Percentiles rank a stretch among this genome's conserved stretches.
These are phyloP conservation scores for Naganishia sp. DNA, from an alignment of 1,284 basidiomycete species.

Conservation along the genomic window DNA sequence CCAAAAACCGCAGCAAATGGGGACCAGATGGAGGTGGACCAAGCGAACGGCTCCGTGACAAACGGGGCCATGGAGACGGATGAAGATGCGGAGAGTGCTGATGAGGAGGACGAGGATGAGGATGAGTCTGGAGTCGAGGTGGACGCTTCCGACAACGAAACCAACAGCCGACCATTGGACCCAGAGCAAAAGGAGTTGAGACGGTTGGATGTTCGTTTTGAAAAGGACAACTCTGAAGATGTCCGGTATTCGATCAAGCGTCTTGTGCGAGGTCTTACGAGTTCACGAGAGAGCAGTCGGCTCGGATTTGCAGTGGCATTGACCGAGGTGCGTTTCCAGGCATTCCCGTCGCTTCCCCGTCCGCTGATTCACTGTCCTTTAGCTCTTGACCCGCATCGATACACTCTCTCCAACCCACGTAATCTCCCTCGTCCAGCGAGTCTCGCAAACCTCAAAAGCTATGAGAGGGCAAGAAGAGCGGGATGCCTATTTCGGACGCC, in stretches of 20 bases:
- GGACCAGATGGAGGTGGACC: slow-evolving; percentile 45
- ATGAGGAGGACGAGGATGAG: slow-evolving; percentile 60
- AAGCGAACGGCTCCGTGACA: slow-evolving; percentile 43
- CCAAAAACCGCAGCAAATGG: slow-evolving; percentile 42
- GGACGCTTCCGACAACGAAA: slow-evolving; percentile 56
- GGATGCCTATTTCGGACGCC: slow-evolving; percentile 84
- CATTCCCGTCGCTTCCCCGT: slow-evolving; percentile 16
- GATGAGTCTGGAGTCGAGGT: slow-evolving; percentile 56
- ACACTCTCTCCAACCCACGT: slow-evolving; percentile 77
- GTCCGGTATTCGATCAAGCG: slow-evolving; percentile 84
- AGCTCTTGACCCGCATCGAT: slow-evolving; percentile 79
- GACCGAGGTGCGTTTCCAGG: slow-evolving; percentile 70
- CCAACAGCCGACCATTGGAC: slow-evolving; percentile 43
- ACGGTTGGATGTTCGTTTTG: slow-evolving; percentile 51
- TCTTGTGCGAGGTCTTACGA: slow-evolving; percentile 81
- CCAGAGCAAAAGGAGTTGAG: slow-evolving; percentile 48
- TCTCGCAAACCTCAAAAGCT: slow-evolving; percentile 67
- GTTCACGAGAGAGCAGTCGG: slow-evolving; percentile 87
- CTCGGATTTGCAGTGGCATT: slow-evolving; percentile 93
- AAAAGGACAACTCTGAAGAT: slow-evolving; percentile 75
- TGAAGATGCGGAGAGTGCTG: slow-evolving; percentile 43
- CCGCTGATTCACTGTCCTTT: slow-evolving; percentile 23
- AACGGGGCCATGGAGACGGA: slow-evolving; percentile 42
- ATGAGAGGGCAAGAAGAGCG: slow-evolving; percentile 89
- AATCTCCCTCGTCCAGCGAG: slow-evolving; percentile 68